These are phyloP conservation scores for Chlorella sp. DNA, from an alignment of 139 green algal genomes.

Conservation along the genomic window DNA sequence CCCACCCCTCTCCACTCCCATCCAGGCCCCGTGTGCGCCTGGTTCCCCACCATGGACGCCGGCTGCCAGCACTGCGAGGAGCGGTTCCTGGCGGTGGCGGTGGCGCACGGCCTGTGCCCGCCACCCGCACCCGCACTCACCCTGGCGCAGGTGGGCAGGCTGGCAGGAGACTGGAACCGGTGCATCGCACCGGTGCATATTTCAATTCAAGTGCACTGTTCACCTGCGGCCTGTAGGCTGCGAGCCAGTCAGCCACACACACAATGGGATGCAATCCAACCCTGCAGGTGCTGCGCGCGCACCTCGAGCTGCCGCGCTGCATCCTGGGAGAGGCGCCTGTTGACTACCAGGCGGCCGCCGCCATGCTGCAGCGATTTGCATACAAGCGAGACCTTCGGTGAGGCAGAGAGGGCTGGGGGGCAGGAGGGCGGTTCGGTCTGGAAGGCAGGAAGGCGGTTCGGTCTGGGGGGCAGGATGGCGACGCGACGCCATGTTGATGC, in stretches of 20 bases:
- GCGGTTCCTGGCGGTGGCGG: slow-evolving; percentile 52
- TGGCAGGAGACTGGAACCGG: no score
- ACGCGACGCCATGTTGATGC: no score
- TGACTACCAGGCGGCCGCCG: slow-evolving; percentile 14
- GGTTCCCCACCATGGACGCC: slow-evolving; percentile 63
- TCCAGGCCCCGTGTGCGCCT: slow-evolving; percentile 36
- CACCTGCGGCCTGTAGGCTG: no score
- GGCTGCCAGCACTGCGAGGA: slow-evolving; percentile 64
- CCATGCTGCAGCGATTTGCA: slow-evolving; percentile 7
- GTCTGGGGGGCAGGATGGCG: no score
- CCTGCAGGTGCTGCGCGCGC: slow-evolving; percentile 30
- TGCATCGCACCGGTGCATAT: no score
- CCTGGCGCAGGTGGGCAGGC: slow-evolving; percentile 37
- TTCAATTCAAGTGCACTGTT: no score
- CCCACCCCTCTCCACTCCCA: neutral
- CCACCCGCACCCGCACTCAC: slow-evolving; percentile 23
- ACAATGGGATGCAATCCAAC: no score
- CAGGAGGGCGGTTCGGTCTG: no score
- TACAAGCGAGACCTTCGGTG: neutral
- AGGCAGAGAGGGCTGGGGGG: neutral
- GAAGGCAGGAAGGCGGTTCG: no score
- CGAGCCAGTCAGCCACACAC: no score
- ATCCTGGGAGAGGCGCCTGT: slow-evolving; percentile 1
- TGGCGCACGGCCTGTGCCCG: slow-evolving; percentile 45
- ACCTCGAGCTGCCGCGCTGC: slow-evolving; percentile 39